These are phyloP conservation scores for Pachysandra terminalis DNA, from an alignment of 164 flowering plant species.

Conservation along the genomic window DNA sequence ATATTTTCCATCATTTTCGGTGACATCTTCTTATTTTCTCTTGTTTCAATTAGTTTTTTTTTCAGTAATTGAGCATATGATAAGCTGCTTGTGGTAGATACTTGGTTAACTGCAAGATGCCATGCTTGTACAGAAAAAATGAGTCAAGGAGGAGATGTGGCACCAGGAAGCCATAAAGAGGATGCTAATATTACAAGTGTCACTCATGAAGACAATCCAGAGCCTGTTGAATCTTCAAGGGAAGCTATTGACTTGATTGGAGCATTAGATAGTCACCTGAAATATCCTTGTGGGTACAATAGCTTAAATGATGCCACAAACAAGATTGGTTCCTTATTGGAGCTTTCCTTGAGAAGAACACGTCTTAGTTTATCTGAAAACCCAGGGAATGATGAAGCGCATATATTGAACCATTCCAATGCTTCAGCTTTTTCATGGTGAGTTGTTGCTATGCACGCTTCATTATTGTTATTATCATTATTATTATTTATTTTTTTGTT, in stretches of 20 bases:
- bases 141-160: slow-evolving; percentile 14
- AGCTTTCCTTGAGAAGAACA: slow-evolving; percentile 70
- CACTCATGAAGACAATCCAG: slow-evolving; percentile 22
- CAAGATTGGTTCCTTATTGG: slow-evolving; percentile 40
- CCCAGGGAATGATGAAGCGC: slow-evolving; percentile 36
- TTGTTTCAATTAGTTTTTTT: too few species aligned
- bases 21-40: background rate
- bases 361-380: slow-evolving; percentile 31
- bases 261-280: slow-evolving; percentile 39
- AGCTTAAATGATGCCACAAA: slow-evolving; percentile 21
- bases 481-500: background rate
- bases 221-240: slow-evolving; percentile 28
- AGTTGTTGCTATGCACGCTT: background rate
- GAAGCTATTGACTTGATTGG: slow-evolving; percentile 84
- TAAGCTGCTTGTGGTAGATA: slow-evolving; percentile 2
- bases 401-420: slow-evolving; percentile 58
- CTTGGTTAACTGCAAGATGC: slow-evolving; percentile 1
- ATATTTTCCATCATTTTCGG: background rate
- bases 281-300: slow-evolving; percentile 12
- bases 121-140: slow-evolving; percentile 1
- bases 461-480: too few species aligned
- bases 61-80: background rate
- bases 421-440: slow-evolving; percentile 81
- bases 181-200: slow-evolving; percentile 21
- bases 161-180: slow-evolving; percentile 11